These are phyloP conservation scores for Suillus weaverae DNA, from an alignment of 768 basidiomycete genomes.

Conservation along the genomic window DNA sequence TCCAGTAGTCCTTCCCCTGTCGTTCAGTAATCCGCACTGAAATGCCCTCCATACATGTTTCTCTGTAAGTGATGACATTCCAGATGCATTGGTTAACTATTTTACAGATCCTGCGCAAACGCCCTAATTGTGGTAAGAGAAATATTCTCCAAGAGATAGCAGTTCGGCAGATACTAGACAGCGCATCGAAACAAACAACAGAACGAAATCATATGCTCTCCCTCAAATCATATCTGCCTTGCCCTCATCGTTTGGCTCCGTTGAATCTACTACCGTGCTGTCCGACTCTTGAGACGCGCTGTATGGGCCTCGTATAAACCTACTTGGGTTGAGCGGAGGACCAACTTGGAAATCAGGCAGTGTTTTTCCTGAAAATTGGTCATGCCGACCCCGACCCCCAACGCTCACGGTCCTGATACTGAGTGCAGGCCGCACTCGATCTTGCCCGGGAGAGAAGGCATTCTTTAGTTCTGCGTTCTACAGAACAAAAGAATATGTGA, in stretches of 20 bases:
- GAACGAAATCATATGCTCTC: neutral
- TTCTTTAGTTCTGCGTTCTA: constrained; percentile 12
- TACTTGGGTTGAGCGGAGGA: constrained; percentile 6
- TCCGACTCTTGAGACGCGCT: constrained; percentile 6
- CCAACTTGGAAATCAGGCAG: constrained; percentile 15
- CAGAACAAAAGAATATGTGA: neutral
- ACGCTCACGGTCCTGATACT: constrained; percentile 15
- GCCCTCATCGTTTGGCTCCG: neutral
- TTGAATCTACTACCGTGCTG: neutral
- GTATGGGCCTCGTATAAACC: neutral
- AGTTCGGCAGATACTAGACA: neutral
- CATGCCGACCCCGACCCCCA: neutral
- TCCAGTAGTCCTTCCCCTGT: neutral
- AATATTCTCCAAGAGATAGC: constrained; percentile 1
- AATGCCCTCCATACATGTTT: neutral
- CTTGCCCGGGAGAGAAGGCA: constrained; percentile 8
- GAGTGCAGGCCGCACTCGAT: constrained; percentile 3
- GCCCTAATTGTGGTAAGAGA: neutral
- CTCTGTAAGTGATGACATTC: constrained; percentile 9
- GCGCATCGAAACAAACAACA: constrained; percentile 5
- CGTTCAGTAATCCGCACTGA: neutral
- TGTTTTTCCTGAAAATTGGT: constrained; percentile 18
- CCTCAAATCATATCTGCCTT: neutral
- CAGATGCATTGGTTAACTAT: constrained; percentile 11
- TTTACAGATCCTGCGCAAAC: constrained; percentile 4